Percentiles rank a stretch among this genome's conserved stretches.
phyloP scores from a whole-genome alignment of 225 moss, liverwort and hornwort species.

The Rhytidiadelphus loreus region DNA sequence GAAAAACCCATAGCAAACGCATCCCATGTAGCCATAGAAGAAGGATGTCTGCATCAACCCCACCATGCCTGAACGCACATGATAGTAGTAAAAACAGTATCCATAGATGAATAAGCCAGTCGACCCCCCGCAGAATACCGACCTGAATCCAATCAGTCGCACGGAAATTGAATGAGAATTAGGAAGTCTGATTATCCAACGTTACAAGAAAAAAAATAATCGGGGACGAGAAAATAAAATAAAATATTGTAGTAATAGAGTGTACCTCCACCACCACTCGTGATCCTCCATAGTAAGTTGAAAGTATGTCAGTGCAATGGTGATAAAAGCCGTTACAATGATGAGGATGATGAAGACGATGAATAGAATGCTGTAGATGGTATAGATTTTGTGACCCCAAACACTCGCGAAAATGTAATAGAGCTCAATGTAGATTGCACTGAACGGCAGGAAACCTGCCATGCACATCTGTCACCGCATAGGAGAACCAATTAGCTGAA shows the following conservation, averaged over 20 bases:
- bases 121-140: conserved; percentile 91
- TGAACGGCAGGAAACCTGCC: conserved; percentile 95
- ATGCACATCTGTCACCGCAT: conserved; percentile 67
- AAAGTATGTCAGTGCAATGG: conserved; percentile 87
- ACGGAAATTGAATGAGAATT: neutral
- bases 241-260: neutral
- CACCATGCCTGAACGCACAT: conserved; percentile 69
- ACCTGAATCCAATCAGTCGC: conserved; percentile 34
- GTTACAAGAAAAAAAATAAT: neutral
- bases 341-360: conserved; percentile 94
- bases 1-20: conserved; percentile 92
- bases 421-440: conserved; percentile 96
- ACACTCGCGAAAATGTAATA: conserved; percentile 95
- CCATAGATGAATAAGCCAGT: conserved; percentile 82
- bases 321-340: conserved; percentile 85
- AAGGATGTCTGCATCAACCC: conserved; percentile 88
- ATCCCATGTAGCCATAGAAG: conserved; percentile 96
- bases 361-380: conserved; percentile 93
- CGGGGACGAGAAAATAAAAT: neutral
- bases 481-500: neutral
- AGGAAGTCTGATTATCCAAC: neutral
- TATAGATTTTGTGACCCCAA: conserved; percentile 94
- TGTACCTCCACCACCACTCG: conserved; percentile 99
- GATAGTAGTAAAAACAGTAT: conserved; percentile 86
- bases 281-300: conserved; percentile 94